Conservation (phyloP, 768 basidiomycete genomes). For the Kwoniella sp. region DNA sequence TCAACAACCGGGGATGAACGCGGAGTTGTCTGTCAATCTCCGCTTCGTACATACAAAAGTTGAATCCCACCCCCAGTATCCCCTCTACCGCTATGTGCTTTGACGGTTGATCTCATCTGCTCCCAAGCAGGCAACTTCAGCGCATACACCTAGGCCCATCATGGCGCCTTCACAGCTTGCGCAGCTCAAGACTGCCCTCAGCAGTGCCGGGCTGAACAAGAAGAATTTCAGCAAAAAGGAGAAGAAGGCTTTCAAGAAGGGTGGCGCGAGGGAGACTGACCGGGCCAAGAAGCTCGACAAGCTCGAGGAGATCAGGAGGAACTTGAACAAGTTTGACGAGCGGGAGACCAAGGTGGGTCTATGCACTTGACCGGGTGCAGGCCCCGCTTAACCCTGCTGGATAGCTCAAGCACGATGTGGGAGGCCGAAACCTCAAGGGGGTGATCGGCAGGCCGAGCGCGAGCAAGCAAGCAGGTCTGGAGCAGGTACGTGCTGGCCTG, state of each 20-base stretch:
- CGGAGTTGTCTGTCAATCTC: no score
- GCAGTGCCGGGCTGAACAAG: slow-evolving; percentile 70
- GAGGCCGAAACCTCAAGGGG: slow-evolving; percentile 80
- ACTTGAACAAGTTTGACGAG: slow-evolving; percentile 88
- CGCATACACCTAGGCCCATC: no score
- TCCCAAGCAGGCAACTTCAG: no score
- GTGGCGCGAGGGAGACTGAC: slow-evolving; percentile 62
- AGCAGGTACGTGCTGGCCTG: slow-evolving; percentile 59
- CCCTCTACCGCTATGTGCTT: neutral
- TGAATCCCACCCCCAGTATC: no score
- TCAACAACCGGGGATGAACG: no score
- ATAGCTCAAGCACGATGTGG: slow-evolving; percentile 67
- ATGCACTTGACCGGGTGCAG: neutral
- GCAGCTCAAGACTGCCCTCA: slow-evolving; percentile 82
- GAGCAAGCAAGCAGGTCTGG: slow-evolving; percentile 84
- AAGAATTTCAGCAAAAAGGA: slow-evolving; percentile 54
- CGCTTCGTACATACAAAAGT: no score
- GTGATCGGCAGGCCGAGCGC: slow-evolving; percentile 74
- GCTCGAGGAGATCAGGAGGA: slow-evolving; percentile 75
- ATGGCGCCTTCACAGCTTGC: slow-evolving; percentile 69
- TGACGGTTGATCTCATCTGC: neutral
- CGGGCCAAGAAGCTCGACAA: slow-evolving; percentile 64
- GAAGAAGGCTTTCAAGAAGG: slow-evolving; percentile 69
- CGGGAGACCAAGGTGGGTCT: slow-evolving; percentile 76
- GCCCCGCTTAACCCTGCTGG: neutral